phyloP scores from a whole-genome alignment of 495 filamentous ascomycete species.

The Bombardia bombarda region DNA sequence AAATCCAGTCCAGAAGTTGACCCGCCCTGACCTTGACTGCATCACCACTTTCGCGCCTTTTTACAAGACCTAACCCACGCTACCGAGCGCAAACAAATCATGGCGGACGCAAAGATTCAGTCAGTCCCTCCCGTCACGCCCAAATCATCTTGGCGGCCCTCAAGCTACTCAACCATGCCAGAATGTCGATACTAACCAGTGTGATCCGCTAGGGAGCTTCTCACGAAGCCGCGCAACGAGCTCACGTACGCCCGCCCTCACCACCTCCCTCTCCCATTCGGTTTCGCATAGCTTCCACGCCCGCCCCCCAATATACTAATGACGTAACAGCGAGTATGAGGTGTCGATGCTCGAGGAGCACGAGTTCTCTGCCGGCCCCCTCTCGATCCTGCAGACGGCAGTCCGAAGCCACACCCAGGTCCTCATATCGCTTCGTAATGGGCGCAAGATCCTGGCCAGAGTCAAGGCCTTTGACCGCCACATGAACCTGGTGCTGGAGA shows the following conservation, averaged over 20 bases:
- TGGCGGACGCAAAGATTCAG: constrained; percentile 2
- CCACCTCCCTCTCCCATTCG: neutral
- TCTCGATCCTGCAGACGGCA: constrained; percentile 85
- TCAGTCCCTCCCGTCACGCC: neutral
- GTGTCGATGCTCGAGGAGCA: constrained; percentile 81
- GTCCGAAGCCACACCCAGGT: constrained; percentile 83
- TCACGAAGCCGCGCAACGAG: constrained; percentile 70
- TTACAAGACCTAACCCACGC: too few relatives aligned
- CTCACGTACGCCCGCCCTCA: constrained; percentile 57
- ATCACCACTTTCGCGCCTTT: too few relatives aligned
- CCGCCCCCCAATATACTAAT: neutral
- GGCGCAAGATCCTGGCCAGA: constrained; percentile 37
- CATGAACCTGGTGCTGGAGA: constrained; percentile 26
- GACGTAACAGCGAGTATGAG: constrained; percentile 65
- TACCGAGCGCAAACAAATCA: neutral
- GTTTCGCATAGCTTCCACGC: neutral
- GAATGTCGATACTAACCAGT: too few relatives aligned
- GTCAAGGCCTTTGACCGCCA: constrained; percentile 43
- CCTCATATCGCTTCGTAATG: constrained; percentile 85
- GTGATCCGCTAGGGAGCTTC: constrained; percentile 53
- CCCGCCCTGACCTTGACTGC: too few relatives aligned
- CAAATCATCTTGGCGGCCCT: too few relatives aligned
- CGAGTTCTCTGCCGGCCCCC: constrained; percentile 62
- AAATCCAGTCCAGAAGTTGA: too few relatives aligned
- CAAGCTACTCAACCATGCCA: too few relatives aligned